phyloP scores from a whole-genome alignment of 2,329 filamentous ascomycete species.

The Aspergillus fijiensis region DNA sequence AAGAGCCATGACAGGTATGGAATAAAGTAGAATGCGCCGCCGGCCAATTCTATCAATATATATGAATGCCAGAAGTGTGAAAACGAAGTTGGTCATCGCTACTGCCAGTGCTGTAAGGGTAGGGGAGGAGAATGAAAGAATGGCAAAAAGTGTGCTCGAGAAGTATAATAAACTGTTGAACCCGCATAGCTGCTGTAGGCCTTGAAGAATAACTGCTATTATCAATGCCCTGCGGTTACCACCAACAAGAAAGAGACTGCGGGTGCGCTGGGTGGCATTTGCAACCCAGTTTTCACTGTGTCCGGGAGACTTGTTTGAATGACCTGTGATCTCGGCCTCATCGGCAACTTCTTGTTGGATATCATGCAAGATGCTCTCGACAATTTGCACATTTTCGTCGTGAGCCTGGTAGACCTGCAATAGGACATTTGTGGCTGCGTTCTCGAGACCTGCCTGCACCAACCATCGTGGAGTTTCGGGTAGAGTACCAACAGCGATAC shows the following conservation, averaged over 20 bases:
- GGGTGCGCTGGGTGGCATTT: conserved; percentile 27
- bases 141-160: conserved; percentile 75
- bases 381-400: conserved; percentile 47
- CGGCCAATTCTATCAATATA: conserved; percentile 79
- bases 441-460: conserved; percentile 64
- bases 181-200: conserved; percentile 82
- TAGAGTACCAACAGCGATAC: conserved; percentile 66
- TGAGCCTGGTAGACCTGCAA: conserved; percentile 60
- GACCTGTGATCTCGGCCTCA: conserved; percentile 54
- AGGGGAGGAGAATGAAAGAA: conserved; percentile 74
- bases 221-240: conserved; percentile 66
- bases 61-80: conserved; percentile 71
- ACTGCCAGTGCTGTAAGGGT: conserved; percentile 78
- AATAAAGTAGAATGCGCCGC: conserved; percentile 75
- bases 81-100: conserved; percentile 77
- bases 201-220: conserved; percentile 85
- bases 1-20: conserved; percentile 77
- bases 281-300: conserved; percentile 26
- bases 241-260: conserved; percentile 43
- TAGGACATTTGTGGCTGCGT: conserved; percentile 65
- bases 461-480: conserved; percentile 90
- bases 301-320: conserved; percentile 20
- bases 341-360: conserved; percentile 75
- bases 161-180: conserved; percentile 96
- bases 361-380: conserved; percentile 61